Conservation (phyloP, 495 filamentous ascomycete genomes). For the Monascus purpureus region DNA sequence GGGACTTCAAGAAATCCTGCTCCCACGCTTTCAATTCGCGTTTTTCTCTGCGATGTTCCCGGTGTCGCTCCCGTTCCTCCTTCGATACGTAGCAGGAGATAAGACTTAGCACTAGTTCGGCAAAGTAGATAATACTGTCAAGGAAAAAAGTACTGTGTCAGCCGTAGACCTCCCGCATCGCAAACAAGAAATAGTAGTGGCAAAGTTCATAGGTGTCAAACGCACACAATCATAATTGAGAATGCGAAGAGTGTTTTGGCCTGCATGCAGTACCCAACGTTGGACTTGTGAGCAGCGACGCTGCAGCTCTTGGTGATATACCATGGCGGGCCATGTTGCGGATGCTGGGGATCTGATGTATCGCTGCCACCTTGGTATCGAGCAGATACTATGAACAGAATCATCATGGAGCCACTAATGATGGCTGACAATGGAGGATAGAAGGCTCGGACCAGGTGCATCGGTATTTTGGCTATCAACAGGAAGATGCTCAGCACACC, state of each 20-base stretch:
- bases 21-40: constrained; percentile 28
- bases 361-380: constrained; percentile 69
- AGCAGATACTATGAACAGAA: constrained; percentile 52
- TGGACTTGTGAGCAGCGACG: constrained; percentile 39
- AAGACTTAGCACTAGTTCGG: constrained; percentile 40
- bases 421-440: constrained; percentile 51
- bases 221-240: constrained; percentile 59
- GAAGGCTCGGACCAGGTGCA: constrained; percentile 59
- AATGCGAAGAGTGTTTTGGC: constrained; percentile 64
- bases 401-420: constrained; percentile 42
- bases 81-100: constrained; percentile 49
- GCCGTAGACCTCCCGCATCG: too few relatives aligned
- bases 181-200: too few relatives aligned
- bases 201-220: too few relatives aligned
- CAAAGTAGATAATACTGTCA: constrained; percentile 37
- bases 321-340: constrained; percentile 59
- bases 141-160: too few relatives aligned
- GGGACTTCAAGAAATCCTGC: constrained; percentile 32
- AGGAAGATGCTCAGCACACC: constrained; percentile 49
- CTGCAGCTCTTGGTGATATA: constrained; percentile 69
- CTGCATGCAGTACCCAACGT: constrained; percentile 57
- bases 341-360: constrained; percentile 56
- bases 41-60: constrained; percentile 26
- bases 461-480: constrained; percentile 43
- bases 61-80: constrained; percentile 19